These are phyloP conservation scores for Apiotrichum mycotoxinovorans DNA, from an alignment of 1,284 basidiomycete species.

Conservation along the genomic window DNA sequence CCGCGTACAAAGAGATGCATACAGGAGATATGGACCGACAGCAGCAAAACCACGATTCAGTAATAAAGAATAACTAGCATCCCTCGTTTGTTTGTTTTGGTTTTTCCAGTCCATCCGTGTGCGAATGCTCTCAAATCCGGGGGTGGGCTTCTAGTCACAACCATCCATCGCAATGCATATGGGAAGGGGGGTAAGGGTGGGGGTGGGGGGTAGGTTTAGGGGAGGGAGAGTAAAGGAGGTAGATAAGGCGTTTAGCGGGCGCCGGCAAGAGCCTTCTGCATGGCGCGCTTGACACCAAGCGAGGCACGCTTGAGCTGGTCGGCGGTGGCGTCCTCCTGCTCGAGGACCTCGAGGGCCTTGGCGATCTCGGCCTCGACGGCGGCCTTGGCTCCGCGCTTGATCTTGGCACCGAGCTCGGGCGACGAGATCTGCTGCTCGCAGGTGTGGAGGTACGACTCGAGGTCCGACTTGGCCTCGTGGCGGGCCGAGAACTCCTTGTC, in stretches of 20 bases:
- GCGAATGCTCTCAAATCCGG: no score
- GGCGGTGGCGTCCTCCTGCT: constrained; percentile 85
- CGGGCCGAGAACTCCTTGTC: constrained; percentile 96
- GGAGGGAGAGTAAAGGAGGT: no score
- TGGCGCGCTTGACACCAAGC: constrained; percentile 84
- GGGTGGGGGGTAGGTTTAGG: no score
- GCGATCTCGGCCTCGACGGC: constrained; percentile 94
- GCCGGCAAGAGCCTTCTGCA: constrained; percentile 65
- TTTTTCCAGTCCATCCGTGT: no score
- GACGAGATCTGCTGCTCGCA: constrained; percentile 83
- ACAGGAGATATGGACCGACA: no score
- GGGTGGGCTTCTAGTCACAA: no score
- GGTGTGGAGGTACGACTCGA: constrained; percentile 92
- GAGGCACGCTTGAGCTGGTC: constrained; percentile 93
- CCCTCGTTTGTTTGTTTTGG: no score
- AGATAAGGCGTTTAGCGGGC: neutral
- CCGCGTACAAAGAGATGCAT: no score
- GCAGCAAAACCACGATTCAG: no score
- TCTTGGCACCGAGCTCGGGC: constrained; percentile 92
- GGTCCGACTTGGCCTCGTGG: constrained; percentile 93
- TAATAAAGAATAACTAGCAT: no score
- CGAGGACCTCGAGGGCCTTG: constrained; percentile 91
- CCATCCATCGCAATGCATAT: no score
- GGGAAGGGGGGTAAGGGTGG: no score
- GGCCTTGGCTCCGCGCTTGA: constrained; percentile 88